Percentiles rank a stretch among this genome's conserved stretches.
phyloP scores from a whole-genome alignment of 495 filamentous ascomycete genomes.

The Hapsidospora chrysogenum region DNA sequence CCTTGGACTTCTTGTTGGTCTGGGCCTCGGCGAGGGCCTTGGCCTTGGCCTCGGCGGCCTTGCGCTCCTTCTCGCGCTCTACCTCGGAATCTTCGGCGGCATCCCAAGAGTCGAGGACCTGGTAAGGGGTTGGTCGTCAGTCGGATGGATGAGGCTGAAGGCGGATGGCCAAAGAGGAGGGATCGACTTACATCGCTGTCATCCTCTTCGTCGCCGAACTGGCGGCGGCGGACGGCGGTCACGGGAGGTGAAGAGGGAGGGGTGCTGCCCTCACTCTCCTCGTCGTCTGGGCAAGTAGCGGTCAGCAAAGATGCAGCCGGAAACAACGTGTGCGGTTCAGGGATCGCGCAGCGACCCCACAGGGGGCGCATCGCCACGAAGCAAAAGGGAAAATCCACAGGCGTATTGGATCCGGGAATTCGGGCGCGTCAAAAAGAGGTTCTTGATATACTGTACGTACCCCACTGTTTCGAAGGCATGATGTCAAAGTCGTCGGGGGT shows the following conservation, averaged over 20 bases:
- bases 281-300: conserved; percentile 21
- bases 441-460: conserved; percentile 12
- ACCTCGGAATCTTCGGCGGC: conserved; percentile 93
- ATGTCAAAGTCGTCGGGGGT: too few species aligned
- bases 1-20: conserved; percentile 79
- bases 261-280: conserved; percentile 51
- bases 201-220: conserved; percentile 82
- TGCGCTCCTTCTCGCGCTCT: conserved; percentile 86
- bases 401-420: too few species aligned
- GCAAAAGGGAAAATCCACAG: too few species aligned
- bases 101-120: conserved; percentile 96
- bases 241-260: conserved; percentile 44
- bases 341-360: too few species aligned
- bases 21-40: conserved; percentile 84
- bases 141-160: conserved; percentile 4
- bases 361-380: too few species aligned
- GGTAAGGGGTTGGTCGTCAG: conserved; percentile 1
- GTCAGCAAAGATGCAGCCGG: neutral
- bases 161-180: neutral
- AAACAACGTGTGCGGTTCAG: too few species aligned
- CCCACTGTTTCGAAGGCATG: conserved; percentile 20
- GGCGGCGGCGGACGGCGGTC: conserved; percentile 32
- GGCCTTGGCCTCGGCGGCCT: conserved; percentile 69
- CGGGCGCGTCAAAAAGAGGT: too few species aligned
- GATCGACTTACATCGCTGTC: conserved; percentile 58